These are phyloP conservation scores for Dysphania ambrosioides DNA, from an alignment of 148 eudicot genomes.

Conservation along the genomic window DNA sequence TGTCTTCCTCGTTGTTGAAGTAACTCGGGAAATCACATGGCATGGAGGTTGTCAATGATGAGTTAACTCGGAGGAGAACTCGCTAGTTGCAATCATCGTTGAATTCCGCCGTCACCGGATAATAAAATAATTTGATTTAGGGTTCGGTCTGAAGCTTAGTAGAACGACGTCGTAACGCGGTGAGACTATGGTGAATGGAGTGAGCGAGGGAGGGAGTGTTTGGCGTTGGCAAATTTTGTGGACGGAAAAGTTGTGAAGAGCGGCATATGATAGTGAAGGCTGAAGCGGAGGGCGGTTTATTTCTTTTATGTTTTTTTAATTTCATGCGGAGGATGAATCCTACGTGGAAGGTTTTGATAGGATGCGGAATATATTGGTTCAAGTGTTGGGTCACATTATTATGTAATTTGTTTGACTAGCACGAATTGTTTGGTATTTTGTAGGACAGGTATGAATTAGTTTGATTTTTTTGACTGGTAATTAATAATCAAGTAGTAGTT, in stretches of 20 bases:
- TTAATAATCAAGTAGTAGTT: too few species aligned
- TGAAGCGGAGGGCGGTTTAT: too few species aligned
- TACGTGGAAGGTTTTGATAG: too few species aligned
- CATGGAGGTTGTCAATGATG: slow-evolving; percentile 13
- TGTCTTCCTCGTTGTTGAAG: background rate
- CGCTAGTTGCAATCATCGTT: background rate
- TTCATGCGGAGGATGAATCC: too few species aligned
- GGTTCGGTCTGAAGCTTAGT: background rate
- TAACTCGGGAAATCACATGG: slow-evolving; percentile 9
- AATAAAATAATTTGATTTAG: background rate
- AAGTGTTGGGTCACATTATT: too few species aligned
- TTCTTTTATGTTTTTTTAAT: too few species aligned
- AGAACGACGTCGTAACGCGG: background rate
- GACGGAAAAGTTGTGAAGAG: too few species aligned
- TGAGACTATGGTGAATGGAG: background rate
- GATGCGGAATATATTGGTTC: too few species aligned
- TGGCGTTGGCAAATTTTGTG: background rate
- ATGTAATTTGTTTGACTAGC: too few species aligned
- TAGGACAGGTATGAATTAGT: too few species aligned
- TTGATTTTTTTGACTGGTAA: too few species aligned
- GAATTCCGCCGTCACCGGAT: background rate
- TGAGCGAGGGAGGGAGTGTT: background rate
- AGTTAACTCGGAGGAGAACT: slow-evolving; percentile 10
- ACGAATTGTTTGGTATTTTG: too few species aligned
- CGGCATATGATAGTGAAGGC: background rate